phyloP scores from a whole-genome alignment of 805 yeast genomes.

The Nakazawaea siamensis region DNA sequence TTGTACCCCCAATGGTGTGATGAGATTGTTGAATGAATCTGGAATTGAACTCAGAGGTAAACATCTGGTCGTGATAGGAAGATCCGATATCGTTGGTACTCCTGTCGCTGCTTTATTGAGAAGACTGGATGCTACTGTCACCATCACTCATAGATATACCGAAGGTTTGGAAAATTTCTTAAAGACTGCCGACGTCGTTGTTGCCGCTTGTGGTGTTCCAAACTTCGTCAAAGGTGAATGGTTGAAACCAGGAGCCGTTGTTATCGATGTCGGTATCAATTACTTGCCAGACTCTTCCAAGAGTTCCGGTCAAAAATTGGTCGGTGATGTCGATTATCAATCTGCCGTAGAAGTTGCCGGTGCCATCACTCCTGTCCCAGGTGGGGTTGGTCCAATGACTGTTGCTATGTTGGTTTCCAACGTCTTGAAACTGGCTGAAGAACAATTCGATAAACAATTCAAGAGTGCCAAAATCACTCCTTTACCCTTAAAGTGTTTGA shows the following conservation, averaged over 20 bases:
- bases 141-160: slow-evolving; percentile 75
- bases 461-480: slow-evolving; percentile 37
- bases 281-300: slow-evolving; percentile 68
- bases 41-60: slow-evolving; percentile 67
- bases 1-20: slow-evolving; percentile 92
- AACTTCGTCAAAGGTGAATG: slow-evolving; percentile 80
- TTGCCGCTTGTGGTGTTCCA: slow-evolving; percentile 88
- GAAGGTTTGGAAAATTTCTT: slow-evolving; percentile 48
- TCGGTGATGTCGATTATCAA: slow-evolving; percentile 91
- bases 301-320: slow-evolving; percentile 74
- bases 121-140: slow-evolving; percentile 79
- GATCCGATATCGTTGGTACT: slow-evolving; percentile 93
- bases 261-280: slow-evolving; percentile 94
- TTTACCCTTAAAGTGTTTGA: slow-evolving; percentile 44
- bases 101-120: slow-evolving; percentile 84
- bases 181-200: slow-evolving; percentile 72
- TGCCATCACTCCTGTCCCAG: slow-evolving; percentile 92
- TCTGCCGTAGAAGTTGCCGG: slow-evolving; percentile 55
- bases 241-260: slow-evolving; percentile 78
- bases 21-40: slow-evolving; percentile 66
- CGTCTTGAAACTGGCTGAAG: slow-evolving; percentile 71
- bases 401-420: slow-evolving; percentile 91
- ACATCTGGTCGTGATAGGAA: slow-evolving; percentile 84
- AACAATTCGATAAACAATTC: slow-evolving; percentile 25
- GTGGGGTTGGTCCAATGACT: slow-evolving; percentile 99